Conservation (phyloP, 306 rosid genomes). For the Cercis canadensis region DNA sequence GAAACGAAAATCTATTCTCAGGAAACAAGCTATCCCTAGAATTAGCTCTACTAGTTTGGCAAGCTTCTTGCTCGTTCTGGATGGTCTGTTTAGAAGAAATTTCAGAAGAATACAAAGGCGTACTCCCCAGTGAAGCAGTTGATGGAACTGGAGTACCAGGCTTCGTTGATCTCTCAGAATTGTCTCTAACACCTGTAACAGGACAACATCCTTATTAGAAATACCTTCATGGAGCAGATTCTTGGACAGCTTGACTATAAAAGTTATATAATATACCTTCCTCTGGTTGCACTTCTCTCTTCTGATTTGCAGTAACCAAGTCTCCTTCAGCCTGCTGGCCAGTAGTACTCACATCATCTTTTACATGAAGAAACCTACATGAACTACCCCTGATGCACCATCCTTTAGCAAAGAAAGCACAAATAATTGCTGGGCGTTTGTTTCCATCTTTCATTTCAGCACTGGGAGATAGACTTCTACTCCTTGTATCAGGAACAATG, state of each 20-base stretch:
- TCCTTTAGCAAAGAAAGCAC: conserved; percentile 85
- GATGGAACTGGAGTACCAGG: conserved; percentile 49
- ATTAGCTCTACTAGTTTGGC: conserved; percentile 39
- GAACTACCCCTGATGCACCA: conserved; percentile 94
- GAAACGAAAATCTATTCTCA: conserved; percentile 53
- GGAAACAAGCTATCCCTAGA: conserved; percentile 49
- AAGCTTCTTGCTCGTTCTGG: conserved; percentile 49
- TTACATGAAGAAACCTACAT: conserved; percentile 84
- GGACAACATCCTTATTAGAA: conserved; percentile 49
- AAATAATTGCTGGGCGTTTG: conserved; percentile 58
- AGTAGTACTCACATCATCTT: conserved; percentile 44
- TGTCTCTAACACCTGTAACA: conserved; percentile 59
- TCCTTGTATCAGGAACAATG: conserved; percentile 51
- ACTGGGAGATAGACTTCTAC: conserved; percentile 54
- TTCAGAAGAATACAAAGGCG: conserved; percentile 45
- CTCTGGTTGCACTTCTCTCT: conserved; percentile 56
- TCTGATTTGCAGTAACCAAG: conserved; percentile 44
- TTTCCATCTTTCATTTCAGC: conserved; percentile 58
- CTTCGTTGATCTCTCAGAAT: conserved; percentile 48
- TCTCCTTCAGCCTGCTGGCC: conserved; percentile 61
- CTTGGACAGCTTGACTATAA: conserved; percentile 39
- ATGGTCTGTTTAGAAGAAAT: conserved; percentile 45
- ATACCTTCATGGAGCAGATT: conserved; percentile 38
- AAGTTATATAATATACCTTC: conserved; percentile 71
- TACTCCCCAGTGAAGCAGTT: conserved; percentile 49